phyloP scores from a whole-genome alignment of 2,329 filamentous ascomycete genomes.

The Alternaria solani region DNA sequence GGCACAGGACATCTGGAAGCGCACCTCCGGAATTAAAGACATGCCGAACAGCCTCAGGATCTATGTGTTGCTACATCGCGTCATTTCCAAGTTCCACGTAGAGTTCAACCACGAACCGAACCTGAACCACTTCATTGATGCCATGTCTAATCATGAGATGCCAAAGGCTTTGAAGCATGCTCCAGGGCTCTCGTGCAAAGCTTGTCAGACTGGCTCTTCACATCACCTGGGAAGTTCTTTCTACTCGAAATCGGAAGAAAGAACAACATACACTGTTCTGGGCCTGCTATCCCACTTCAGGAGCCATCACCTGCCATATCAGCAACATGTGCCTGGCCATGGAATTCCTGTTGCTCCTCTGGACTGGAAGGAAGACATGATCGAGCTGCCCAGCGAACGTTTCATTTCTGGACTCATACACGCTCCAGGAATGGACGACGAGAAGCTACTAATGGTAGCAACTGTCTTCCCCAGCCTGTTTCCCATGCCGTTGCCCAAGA shows the following conservation, averaged over 20 bases:
- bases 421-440: constrained; percentile 64
- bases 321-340: constrained; percentile 30
- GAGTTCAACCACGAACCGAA: constrained; percentile 66
- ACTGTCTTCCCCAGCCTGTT: constrained; percentile 60
- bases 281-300: constrained; percentile 68
- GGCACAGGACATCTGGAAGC: constrained; percentile 70
- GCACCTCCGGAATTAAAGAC: constrained; percentile 66
- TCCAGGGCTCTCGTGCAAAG: constrained; percentile 55
- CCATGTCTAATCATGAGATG: constrained; percentile 52
- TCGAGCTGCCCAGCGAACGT: constrained; percentile 64
- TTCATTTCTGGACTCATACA: constrained; percentile 60
- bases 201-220: constrained; percentile 45
- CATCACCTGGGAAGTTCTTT: constrained; percentile 40
- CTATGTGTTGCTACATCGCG: constrained; percentile 69
- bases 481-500: constrained; percentile 54
- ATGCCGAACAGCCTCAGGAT: constrained; percentile 70
- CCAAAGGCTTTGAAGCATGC: constrained; percentile 56
- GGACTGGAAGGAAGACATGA: constrained; percentile 69
- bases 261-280: constrained; percentile 56
- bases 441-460: constrained; percentile 61
- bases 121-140: constrained; percentile 63
- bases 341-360: constrained; percentile 36
- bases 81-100: constrained; percentile 65
- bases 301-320: constrained; percentile 60
- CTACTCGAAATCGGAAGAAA: constrained; percentile 50